Conservation (phyloP, 768 basidiomycete genomes). For the Xerocomellus intermedius region DNA sequence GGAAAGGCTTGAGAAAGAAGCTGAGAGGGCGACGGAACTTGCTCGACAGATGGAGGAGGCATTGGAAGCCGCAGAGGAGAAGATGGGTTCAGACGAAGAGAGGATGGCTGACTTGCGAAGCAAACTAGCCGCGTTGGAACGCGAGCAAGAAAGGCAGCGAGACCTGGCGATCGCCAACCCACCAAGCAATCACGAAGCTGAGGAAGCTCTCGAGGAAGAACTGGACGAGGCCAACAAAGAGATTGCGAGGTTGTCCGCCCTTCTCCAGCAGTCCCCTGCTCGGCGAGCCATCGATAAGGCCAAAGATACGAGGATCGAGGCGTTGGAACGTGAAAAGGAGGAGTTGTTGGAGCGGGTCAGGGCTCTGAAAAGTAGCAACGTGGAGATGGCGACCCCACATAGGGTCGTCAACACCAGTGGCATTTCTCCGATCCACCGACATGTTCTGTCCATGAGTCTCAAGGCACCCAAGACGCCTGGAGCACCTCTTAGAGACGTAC, state of each 20-base stretch:
- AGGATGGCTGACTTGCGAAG: slow-evolving; percentile 48
- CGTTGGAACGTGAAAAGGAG: slow-evolving; percentile 74
- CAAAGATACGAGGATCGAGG: slow-evolving; percentile 71
- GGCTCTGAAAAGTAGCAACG: slow-evolving; percentile 50
- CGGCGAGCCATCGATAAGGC: slow-evolving; percentile 76
- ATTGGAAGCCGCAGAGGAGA: slow-evolving; percentile 68
- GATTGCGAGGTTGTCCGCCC: slow-evolving; percentile 63
- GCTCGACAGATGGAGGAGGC: slow-evolving; percentile 73
- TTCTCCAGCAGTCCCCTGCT: slow-evolving; percentile 71
- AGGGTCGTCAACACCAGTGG: slow-evolving; percentile 53
- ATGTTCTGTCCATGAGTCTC: slow-evolving; percentile 65
- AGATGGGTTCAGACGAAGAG: slow-evolving; percentile 63
- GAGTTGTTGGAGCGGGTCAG: slow-evolving; percentile 72
- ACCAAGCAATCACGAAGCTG: slow-evolving; percentile 51
- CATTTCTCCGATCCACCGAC: slow-evolving; percentile 78
- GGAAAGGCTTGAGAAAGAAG: slow-evolving; percentile 52
- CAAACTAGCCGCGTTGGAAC: slow-evolving; percentile 54
- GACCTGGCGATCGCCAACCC: slow-evolving; percentile 21
- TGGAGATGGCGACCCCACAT: slow-evolving; percentile 56
- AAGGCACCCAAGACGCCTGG: slow-evolving; percentile 76
- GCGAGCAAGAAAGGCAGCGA: slow-evolving; percentile 46
- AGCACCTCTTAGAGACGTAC: slow-evolving; percentile 72
- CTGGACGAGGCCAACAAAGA: slow-evolving; percentile 76
- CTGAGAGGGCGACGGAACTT: slow-evolving; percentile 51
- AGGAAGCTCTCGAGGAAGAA: slow-evolving; percentile 65